phyloP scores from a whole-genome alignment of 2,329 filamentous ascomycete genomes.

The Exutisphaerella laricina region DNA sequence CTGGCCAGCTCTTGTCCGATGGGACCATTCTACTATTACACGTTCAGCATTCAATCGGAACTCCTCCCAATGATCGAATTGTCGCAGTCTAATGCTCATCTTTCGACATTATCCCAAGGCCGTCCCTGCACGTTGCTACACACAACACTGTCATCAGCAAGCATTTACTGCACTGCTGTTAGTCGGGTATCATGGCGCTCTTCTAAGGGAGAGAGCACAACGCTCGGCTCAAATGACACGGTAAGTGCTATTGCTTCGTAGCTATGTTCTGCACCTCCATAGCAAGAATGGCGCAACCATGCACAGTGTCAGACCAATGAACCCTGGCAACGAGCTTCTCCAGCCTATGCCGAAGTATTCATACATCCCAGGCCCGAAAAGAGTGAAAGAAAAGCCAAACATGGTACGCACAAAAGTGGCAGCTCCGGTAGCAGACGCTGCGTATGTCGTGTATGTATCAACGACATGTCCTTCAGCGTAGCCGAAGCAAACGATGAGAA shows the following conservation, averaged over 20 bases:
- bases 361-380: constrained; percentile 45
- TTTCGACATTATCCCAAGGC: too few relatives aligned
- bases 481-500: constrained; percentile 22
- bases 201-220: too few relatives aligned
- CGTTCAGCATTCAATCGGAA: too few relatives aligned
- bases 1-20: too few relatives aligned
- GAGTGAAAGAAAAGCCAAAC: constrained; percentile 46
- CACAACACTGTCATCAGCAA: too few relatives aligned
- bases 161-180: too few relatives aligned
- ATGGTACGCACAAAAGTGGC: constrained; percentile 40
- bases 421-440: constrained; percentile 46
- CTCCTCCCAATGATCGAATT: too few relatives aligned
- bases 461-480: constrained; percentile 37
- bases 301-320: constrained; percentile 17
- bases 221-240: too few relatives aligned
- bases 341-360: constrained; percentile 35
- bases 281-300: constrained; percentile 19
- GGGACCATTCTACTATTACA: too few relatives aligned
- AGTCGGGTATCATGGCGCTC: too few relatives aligned
- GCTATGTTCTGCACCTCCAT: constrained; percentile 19
- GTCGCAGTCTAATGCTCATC: too few relatives aligned
- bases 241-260: constrained; percentile 21
- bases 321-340: constrained; percentile 31
- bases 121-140: too few relatives aligned
- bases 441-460: constrained; percentile 45